Percentiles rank a stretch among this genome's conserved stretches.
Evolutionary conservation across 371 early-diverging fungal species (phyloP).

Genomic region (Mortierella polycephala): DNA sequence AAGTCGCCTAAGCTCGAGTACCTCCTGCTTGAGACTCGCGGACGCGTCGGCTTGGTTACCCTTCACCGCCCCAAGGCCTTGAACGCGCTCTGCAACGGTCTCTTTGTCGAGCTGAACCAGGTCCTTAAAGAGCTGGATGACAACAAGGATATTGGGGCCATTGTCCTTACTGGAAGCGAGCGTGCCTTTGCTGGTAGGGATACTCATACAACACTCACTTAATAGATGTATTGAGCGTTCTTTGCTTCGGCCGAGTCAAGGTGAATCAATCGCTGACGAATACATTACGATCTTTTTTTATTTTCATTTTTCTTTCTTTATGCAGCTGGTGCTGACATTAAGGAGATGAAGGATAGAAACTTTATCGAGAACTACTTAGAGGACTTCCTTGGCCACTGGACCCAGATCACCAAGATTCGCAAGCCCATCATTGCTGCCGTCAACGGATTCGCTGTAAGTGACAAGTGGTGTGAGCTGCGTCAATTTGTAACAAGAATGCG

Average conservation of each 20-base stretch:
- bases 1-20: conserved; percentile 62
- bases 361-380: conserved; percentile 89
- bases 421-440: conserved; percentile 98
- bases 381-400: conserved; percentile 96
- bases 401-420: conserved; percentile 86
- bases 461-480: neutral
- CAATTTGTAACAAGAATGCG: neutral
- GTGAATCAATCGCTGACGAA: conserved; percentile 4
- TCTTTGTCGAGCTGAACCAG: conserved; percentile 92
- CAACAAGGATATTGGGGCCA: conserved; percentile 85
- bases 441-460: conserved; percentile 93
- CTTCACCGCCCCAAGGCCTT: conserved; percentile 96
- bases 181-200: conserved; percentile 93
- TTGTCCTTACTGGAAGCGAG: conserved; percentile 96
- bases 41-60: conserved; percentile 89
- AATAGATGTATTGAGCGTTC: too few species aligned
- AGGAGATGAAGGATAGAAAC: conserved; percentile 94
- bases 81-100: conserved; percentile 94
- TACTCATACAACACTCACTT: too few species aligned
- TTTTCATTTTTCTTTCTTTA: neutral
- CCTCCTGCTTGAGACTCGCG: conserved; percentile 82
- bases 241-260: too few species aligned
- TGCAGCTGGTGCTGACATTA: conserved; percentile 97
- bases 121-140: conserved; percentile 85
- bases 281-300: neutral